These are phyloP conservation scores for Xylaria sp. DNA, from an alignment of 2,329 filamentous ascomycete species.

Conservation along the genomic window DNA sequence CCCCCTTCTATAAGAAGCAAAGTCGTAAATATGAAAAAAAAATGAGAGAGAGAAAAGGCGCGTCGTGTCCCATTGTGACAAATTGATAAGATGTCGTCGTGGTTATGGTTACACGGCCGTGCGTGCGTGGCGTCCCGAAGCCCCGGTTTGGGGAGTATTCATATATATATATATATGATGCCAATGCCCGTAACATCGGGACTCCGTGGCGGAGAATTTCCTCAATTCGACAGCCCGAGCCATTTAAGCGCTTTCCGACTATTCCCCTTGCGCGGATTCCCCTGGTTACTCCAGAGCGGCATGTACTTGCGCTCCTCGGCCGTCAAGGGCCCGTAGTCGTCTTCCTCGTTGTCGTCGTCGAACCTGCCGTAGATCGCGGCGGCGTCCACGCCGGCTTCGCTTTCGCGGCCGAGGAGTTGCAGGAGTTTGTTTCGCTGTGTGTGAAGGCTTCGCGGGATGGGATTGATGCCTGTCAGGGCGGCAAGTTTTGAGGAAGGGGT, in stretches of 20 bases:
- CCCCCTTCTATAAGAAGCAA: too few species aligned
- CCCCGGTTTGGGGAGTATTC: too few species aligned
- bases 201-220: neutral
- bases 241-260: conserved; percentile 51
- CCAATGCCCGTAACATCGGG: too few species aligned
- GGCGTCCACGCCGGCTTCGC: neutral
- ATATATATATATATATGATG: too few species aligned
- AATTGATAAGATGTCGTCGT: too few species aligned
- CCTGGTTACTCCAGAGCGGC: conserved; percentile 39
- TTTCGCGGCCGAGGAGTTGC: conserved; percentile 22
- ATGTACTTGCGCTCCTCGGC: conserved; percentile 48
- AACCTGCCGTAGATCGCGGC: conserved; percentile 24
- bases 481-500: neutral
- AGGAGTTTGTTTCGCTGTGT: conserved; percentile 32
- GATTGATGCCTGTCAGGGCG: too few species aligned
- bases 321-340: conserved; percentile 36
- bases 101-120: too few species aligned
- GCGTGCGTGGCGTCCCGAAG: too few species aligned
- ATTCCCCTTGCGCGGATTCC: conserved; percentile 36
- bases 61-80: too few species aligned
- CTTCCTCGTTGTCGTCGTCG: conserved; percentile 29
- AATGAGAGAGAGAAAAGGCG: too few species aligned
- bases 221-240: conserved; percentile 39
- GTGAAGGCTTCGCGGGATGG: conserved; percentile 6
- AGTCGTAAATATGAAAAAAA: too few species aligned